phyloP scores from a whole-genome alignment of 768 basidiomycete genomes.

The Mycena indigotica region DNA sequence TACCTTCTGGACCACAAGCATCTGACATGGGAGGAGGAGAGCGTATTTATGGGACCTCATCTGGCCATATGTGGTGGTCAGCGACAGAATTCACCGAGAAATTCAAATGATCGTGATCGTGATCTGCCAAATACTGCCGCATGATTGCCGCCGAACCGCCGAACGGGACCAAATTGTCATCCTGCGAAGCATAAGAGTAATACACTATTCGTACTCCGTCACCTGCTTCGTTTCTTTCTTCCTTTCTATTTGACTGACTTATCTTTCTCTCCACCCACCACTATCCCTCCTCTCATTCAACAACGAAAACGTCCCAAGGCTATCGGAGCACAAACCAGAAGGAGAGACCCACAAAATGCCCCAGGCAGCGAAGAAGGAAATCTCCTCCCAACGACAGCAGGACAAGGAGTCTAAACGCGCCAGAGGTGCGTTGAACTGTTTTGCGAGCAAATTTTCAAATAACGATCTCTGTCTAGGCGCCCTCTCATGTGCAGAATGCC shows the following conservation, averaged over 20 bases:
- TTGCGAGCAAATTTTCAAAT: too few relatives aligned
- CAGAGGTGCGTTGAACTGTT: slow-evolving; percentile 40
- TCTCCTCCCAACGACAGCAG: slow-evolving; percentile 49
- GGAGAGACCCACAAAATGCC: slow-evolving; percentile 40
- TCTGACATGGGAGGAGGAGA: background rate
- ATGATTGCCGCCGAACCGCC: background rate
- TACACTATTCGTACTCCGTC: background rate
- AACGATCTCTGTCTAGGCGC: too few relatives aligned
- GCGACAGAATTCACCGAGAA: background rate
- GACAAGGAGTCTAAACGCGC: slow-evolving; percentile 71
- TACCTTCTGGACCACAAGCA: background rate
- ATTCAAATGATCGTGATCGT: background rate
- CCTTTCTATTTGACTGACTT: background rate
- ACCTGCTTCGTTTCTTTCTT: background rate
- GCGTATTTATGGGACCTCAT: background rate
- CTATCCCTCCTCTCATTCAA: background rate
- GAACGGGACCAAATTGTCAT: background rate
- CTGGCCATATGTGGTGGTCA: background rate
- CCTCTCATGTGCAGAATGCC: slow-evolving; percentile 64
- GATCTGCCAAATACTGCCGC: background rate
- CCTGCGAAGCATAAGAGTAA: background rate
- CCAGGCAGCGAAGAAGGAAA: slow-evolving; percentile 50
- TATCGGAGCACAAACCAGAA: background rate
- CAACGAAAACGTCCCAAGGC: background rate
- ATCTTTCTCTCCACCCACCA: background rate